Evolutionary conservation across 2,329 filamentous ascomycete species (phyloP).

Genomic region (Thielaviopsis ethacetica): DNA sequence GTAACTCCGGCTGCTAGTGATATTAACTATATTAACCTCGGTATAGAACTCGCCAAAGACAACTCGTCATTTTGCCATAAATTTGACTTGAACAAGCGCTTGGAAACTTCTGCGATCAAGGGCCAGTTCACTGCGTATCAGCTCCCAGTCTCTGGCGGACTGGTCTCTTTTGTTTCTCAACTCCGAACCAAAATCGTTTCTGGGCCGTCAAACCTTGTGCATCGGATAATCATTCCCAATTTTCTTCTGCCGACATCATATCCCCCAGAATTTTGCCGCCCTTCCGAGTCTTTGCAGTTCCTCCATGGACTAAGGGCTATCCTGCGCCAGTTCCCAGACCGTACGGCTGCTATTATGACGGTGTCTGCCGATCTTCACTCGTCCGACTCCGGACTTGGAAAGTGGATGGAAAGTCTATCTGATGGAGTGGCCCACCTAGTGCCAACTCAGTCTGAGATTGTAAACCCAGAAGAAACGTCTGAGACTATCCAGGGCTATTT

Average conservation of each 20-base stretch:
- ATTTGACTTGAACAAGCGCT: conserved; percentile 54
- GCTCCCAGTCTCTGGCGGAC: neutral
- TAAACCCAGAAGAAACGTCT: conserved; percentile 2
- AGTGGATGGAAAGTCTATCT: conserved; percentile 71
- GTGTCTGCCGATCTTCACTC: conserved; percentile 69
- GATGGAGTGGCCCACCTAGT: conserved; percentile 73
- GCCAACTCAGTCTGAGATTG: conserved; percentile 8
- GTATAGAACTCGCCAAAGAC: conserved; percentile 12
- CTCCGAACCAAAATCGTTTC: conserved; percentile 38
- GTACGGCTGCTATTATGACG: conserved; percentile 57
- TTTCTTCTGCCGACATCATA: conserved; percentile 74
- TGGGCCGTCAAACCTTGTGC: conserved; percentile 45
- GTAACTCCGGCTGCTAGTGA: neutral
- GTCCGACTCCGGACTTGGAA: conserved; percentile 54
- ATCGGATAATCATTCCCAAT: conserved; percentile 71
- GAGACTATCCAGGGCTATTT: conserved; percentile 51
- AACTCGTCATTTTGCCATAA: conserved; percentile 47
- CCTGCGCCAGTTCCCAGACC: conserved; percentile 47
- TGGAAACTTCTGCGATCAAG: conserved; percentile 32
- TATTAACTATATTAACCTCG: neutral
- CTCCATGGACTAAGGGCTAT: conserved; percentile 63
- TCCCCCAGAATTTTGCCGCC: conserved; percentile 49
- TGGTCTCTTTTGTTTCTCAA: conserved; percentile 40
- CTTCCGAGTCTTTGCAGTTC: conserved; percentile 61
- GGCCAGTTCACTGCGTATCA: conserved; percentile 30